These are phyloP conservation scores for Lepidium campestre DNA, from an alignment of 441 rosid species.

Conservation along the genomic window DNA sequence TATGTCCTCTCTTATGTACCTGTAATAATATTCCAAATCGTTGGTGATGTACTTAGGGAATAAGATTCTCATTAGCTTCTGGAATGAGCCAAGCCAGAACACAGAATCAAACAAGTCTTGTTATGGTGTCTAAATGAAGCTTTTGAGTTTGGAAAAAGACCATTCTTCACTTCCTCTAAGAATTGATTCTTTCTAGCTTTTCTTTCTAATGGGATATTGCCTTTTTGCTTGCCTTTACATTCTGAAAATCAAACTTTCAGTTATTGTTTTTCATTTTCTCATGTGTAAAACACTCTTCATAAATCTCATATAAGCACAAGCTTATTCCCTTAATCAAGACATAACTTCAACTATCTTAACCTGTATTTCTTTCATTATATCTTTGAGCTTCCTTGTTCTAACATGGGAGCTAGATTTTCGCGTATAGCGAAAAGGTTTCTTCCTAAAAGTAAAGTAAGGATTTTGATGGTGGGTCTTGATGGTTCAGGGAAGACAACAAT, in stretches of 20 bases:
- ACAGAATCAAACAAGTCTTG: constrained; percentile 18
- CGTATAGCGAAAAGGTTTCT: constrained; percentile 46
- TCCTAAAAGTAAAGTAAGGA: constrained; percentile 35
- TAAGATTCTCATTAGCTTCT: constrained; percentile 24
- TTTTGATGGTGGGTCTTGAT: constrained; percentile 78
- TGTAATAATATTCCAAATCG: constrained; percentile 14
- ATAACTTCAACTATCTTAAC: background rate
- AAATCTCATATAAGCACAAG: constrained; percentile 1
- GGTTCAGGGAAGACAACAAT: constrained; percentile 73
- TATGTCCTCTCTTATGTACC: background rate
- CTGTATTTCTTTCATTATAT: background rate
- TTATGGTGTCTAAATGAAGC: constrained; percentile 11
- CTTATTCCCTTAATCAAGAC: background rate
- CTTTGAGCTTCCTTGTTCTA: background rate
- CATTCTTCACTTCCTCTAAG: constrained; percentile 15
- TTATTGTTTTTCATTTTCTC: background rate
- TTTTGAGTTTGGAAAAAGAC: constrained; percentile 17
- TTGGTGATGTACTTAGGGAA: constrained; percentile 20
- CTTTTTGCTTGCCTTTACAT: constrained; percentile 8
- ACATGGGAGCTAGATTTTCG: constrained; percentile 45
- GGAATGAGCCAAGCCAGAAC: constrained; percentile 1
- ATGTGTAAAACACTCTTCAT: background rate
- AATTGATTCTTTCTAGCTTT: constrained; percentile 20
- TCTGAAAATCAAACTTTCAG: background rate
- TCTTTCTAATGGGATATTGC: constrained; percentile 6